Evolutionary conservation across 1,284 basidiomycete species (phyloP), one percentile per base, ranked within the genome.

Genomic region (Wallemia ichthyophaga): DNA sequence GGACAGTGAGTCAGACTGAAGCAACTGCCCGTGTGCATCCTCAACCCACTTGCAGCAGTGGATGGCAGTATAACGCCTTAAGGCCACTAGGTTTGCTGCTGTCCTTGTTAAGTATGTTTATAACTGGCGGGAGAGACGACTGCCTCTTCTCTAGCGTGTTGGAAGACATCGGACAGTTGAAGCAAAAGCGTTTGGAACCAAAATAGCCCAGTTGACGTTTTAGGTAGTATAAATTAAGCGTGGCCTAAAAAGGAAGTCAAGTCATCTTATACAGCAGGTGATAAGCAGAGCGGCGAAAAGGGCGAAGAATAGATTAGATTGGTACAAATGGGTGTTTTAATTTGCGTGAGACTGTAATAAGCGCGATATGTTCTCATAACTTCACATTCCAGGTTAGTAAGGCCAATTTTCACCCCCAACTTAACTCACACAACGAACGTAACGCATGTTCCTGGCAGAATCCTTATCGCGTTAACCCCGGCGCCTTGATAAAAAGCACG

Each of bases 381-480:
- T 48, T 21, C n/a, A 48, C n/a, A 48, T 13, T 48, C 7, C n/a
- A n/a, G n/a, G n/a, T n/a, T n/a, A n/a, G n/a, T n/a, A n/a, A n/a
- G n/a, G n/a, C n/a, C n/a, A n/a, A n/a, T n/a, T n/a, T n/a, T n/a
- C n/a, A 31, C 17, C 28, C 17, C 84, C 58, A 92, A 68, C 66
- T 96, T 95, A 70, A 96, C 94, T 68, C 96, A 98, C 21, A 95
- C 89, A 33, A 98, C 92, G 67, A 98, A 95, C 1, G 92, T 96
- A 58, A 95, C 85, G 68, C 92, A 96, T 0, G 92, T 98, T 23
- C 92, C 92, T 0, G 92, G 92, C 9, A 98, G 74, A 58, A 98
- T 89, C 28, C 92, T 78, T 15, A 98, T 80, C n/a, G 92, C 76
- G 68, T 96, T 98, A n/a, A 88, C 89, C 2, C 81, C 88, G 19